A percentile compares a stretch with the other conserved stretches of the same genome.
phyloP scores from a whole-genome alignment of 2,329 filamentous ascomycete species.

The Colletotrichum destructivum region DNA sequence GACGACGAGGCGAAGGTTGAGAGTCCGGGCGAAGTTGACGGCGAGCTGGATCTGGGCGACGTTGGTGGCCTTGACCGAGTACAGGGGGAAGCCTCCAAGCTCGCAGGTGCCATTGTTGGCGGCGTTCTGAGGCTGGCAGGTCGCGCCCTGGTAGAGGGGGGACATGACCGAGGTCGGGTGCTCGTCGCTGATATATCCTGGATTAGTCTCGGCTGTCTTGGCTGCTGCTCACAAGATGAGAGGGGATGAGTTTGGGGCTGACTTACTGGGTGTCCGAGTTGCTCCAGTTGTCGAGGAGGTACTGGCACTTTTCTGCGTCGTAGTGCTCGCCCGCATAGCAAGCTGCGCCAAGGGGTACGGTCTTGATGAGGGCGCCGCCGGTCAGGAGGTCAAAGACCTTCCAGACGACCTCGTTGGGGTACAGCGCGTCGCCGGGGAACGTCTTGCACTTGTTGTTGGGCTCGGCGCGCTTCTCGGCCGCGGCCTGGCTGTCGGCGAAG shows the following conservation, averaged over 20 bases:
- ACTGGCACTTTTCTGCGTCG: conserved; percentile 47
- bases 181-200: conserved; percentile 46
- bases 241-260: no score
- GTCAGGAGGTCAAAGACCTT: conserved; percentile 53
- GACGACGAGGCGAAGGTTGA: conserved; percentile 66
- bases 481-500: conserved; percentile 46
- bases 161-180: conserved; percentile 60
- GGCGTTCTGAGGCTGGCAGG: conserved; percentile 52
- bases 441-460: conserved; percentile 51
- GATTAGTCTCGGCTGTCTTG: neutral
- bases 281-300: conserved; percentile 49
- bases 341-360: conserved; percentile 50
- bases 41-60: conserved; percentile 62
- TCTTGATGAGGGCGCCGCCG: conserved; percentile 51
- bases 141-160: conserved; percentile 56
- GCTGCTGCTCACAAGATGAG: neutral
- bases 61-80: conserved; percentile 58
- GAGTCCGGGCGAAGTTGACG: conserved; percentile 61
- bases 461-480: conserved; percentile 42
- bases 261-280: conserved; percentile 46
- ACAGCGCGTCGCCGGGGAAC: conserved; percentile 49
- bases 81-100: conserved; percentile 59
- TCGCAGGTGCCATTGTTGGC: conserved; percentile 50
- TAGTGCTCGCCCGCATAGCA: conserved; percentile 51
- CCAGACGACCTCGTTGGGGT: conserved; percentile 49